Evolutionary conservation across 306 rosid genomes (phyloP).

Genomic region (Prunus mongolica): DNA sequence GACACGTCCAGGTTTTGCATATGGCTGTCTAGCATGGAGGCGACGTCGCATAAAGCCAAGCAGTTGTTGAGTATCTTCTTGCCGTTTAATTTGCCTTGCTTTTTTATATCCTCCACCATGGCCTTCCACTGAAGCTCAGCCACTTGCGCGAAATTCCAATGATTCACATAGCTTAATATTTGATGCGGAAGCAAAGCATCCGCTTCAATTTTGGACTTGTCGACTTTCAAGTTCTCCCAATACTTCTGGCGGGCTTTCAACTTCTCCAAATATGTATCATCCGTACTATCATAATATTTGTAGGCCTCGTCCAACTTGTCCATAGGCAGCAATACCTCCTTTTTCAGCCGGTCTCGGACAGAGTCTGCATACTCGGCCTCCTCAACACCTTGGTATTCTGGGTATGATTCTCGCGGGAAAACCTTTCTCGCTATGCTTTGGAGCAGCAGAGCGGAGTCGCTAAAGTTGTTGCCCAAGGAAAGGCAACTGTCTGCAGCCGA

Average conservation of each 20-base stretch:
- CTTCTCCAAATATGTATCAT: background rate
- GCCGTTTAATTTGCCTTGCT: background rate
- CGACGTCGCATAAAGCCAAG: conserved; percentile 29
- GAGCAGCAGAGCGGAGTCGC: background rate
- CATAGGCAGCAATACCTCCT: background rate
- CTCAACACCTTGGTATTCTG: background rate
- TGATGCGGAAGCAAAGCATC: background rate
- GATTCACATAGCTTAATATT: background rate
- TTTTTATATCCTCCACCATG: too few relatives aligned
- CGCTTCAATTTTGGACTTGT: background rate
- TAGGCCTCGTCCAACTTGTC: background rate
- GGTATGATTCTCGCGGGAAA: background rate
- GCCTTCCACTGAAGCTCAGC: too few relatives aligned
- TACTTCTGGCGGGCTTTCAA: conserved; percentile 26
- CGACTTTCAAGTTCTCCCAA: conserved; percentile 28
- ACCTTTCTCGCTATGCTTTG: background rate
- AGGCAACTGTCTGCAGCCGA: background rate
- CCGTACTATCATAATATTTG: background rate
- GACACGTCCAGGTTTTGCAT: conserved; percentile 15
- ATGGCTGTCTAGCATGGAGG: background rate
- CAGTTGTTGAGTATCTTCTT: background rate
- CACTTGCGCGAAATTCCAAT: background rate
- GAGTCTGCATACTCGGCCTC: background rate
- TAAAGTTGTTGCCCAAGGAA: background rate
- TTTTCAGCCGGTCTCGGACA: background rate